Evolutionary conservation across 352 stramenopile species (phyloP), one percentile per base, ranked within the genome.

Genomic region (Nothophytophthora sp.): DNA sequence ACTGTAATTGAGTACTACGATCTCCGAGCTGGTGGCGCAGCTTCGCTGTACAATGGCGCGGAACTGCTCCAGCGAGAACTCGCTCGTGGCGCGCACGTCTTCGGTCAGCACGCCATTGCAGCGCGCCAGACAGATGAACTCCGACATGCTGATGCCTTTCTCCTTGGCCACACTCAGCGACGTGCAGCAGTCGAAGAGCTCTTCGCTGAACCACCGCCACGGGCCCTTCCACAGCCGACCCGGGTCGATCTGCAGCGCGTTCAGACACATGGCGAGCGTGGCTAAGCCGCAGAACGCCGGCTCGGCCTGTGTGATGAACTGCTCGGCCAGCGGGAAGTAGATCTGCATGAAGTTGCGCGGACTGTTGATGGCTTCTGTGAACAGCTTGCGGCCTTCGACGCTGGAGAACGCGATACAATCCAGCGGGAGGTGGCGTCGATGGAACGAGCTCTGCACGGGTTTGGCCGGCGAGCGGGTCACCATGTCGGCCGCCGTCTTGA

Each of bases 1-100:
- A 12, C 73, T 86, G 73, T 98, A 99, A 18, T 95, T 98, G 19
- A 96, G 73, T 29, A 98, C 93, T 18, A 99, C 67, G 35, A 98
- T 88, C 74, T 82, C 75, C 33, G 49, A 89, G 51, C 35, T 93
- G 51, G 65, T 82, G 30, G 58, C 70, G 53, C 60, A 98, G 55
- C 65, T 88, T 41, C 36, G 65, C 43, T 91, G 83, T 39, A 98
- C 81, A 58, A 90, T 67, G 29, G 62, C 62, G 3, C 83, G 54
- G 25, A 86, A 83, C 24, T 76, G 41, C 9, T 81, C 74, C 7
- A 85, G 57, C 34, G 81, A 72, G 15, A 92, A 68, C n/a, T 61
- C 53, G 68, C 47, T 37, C 67, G 73, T 64, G 34, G 72, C 63
- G 47, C 73, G 41, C 55, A 67, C 41, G 20, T 73, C 33, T 69